Evolutionary conservation across 1,139 yeast genomes (phyloP), one percentile per base, ranked within the genome.

Genomic region (Hansenula sp.): DNA sequence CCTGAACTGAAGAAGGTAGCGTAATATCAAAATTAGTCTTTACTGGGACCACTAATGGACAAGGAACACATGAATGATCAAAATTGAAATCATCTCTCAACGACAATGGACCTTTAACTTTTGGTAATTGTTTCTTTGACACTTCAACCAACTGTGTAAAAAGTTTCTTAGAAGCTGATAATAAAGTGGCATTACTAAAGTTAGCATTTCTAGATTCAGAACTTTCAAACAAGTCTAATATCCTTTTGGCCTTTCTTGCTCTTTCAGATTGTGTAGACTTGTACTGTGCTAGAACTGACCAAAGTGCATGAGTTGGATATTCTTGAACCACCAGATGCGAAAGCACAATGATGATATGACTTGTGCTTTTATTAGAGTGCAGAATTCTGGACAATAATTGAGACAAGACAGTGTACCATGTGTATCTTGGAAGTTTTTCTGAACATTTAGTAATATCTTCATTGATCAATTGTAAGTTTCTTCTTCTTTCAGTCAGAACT

Each of bases 391-490:
- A 89, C 13, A 93, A 66, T 33, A 94, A 66, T 61, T 93, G 98
- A 0, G 98, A 87, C 27, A 93, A 70, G 0, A 91, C 95, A 1
- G 93, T 76, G 59, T 87, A 91, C 85, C 96, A 88, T 40, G 81
- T 81, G 53, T 76, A 78, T 3, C 69, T 72, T 1, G 89, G 87
- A 25, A 84, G 72, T 13, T 65, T 68, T 15, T 64, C 62, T 4
- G 72, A 60, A 21, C 77, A 71, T 15, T 68, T 68, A 29, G 70
- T 69, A 24, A 88, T 71, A 42, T 82, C 82, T 18, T 73, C 70
- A 3, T 81, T 71, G 16, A 84, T 77, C 33, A 67, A 67, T 2
- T 67, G 63, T 35, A 77, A 62, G 42, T 70, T 71, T 38, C 72
- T 67, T 18, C 59, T 57, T 47, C 74, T 61, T 30, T 61, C 68